These are phyloP conservation scores for Colletotrichum liaoningense DNA, from an alignment of 2,329 filamentous ascomycete genomes.

Conservation along the genomic window DNA sequence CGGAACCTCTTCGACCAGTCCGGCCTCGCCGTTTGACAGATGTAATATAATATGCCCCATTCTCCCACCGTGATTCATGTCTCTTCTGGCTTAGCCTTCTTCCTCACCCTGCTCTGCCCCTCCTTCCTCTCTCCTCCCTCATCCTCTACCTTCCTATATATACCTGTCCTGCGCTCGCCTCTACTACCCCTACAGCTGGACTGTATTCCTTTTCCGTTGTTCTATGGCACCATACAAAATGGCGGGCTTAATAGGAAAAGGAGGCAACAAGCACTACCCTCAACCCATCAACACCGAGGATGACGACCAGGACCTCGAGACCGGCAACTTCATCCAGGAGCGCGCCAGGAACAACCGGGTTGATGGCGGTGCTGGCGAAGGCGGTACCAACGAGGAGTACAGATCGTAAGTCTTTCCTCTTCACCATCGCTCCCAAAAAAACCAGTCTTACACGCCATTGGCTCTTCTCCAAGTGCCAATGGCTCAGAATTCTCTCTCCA, in stretches of 20 bases:
- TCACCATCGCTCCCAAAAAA: neutral
- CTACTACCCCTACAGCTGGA: slow-evolving; percentile 35
- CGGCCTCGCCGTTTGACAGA: slow-evolving; percentile 35
- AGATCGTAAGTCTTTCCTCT: slow-evolving; percentile 20
- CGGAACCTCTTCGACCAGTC: slow-evolving; percentile 28
- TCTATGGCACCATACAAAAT: slow-evolving; percentile 35
- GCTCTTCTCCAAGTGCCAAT: neutral
- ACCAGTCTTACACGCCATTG: slow-evolving; percentile 21
- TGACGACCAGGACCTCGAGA: slow-evolving; percentile 35
- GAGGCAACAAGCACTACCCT: slow-evolving; percentile 36
- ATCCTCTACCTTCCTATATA: slow-evolving; percentile 17
- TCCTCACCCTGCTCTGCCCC: slow-evolving; percentile 30
- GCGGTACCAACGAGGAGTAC: slow-evolving; percentile 33
- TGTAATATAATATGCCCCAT: slow-evolving; percentile 35
- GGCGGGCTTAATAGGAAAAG: slow-evolving; percentile 35
- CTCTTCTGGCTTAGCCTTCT: slow-evolving; percentile 5
- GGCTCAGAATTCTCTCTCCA: neutral
- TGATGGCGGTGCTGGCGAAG: slow-evolving; percentile 30
- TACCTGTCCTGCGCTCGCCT: slow-evolving; percentile 26
- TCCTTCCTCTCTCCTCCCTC: slow-evolving; percentile 26
- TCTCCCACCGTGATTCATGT: slow-evolving; percentile 31
- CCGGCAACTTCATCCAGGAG: slow-evolving; percentile 36
- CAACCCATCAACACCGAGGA: slow-evolving; percentile 34
- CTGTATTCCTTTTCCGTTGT: slow-evolving; percentile 31
- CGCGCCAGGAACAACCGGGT: slow-evolving; percentile 35